Conservation (phyloP, 2,329 filamentous ascomycete genomes). For the Paraphoma chrysanthemicola region DNA sequence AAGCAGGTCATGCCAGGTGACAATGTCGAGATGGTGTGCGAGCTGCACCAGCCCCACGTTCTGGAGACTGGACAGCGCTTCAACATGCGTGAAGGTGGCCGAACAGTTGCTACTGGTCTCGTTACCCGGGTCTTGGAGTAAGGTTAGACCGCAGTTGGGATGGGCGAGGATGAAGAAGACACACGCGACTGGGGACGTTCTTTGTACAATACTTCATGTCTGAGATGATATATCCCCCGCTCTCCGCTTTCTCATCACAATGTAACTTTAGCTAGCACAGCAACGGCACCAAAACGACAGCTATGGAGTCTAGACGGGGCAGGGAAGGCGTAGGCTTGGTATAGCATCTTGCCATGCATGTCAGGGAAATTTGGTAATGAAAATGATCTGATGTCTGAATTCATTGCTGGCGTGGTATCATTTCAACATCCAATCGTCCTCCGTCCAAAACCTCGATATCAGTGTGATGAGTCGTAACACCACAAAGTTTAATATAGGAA, state of each 20-base stretch:
- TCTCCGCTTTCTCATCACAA: conserved; percentile 34
- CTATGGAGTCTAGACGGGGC: conserved; percentile 25
- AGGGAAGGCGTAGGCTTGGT: conserved; percentile 17
- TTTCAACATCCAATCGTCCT: neutral
- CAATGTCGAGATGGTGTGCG: conserved; percentile 96
- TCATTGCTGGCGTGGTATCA: neutral
- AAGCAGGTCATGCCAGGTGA: conserved; percentile 98
- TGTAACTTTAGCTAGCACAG: conserved; percentile 33
- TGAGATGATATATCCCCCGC: conserved; percentile 20
- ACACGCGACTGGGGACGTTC: conserved; percentile 12
- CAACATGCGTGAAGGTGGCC: conserved; percentile 97
- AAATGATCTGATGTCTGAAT: conserved; percentile 15
- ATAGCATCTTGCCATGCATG: conserved; percentile 18
- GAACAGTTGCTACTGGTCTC: conserved; percentile 55
- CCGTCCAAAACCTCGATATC: neutral
- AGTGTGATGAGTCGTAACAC: too few species aligned
- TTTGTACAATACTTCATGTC: conserved; percentile 31
- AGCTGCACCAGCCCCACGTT: conserved; percentile 83
- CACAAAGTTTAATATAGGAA: too few species aligned
- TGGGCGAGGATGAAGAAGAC: conserved; percentile 5
- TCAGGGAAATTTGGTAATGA: conserved; percentile 17
- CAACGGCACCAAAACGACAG: conserved; percentile 11
- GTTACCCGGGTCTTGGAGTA: conserved; percentile 48
- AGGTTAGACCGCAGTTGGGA: conserved; percentile 2
- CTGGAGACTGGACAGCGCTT: conserved; percentile 93